Conservation (phyloP, 257 asterid species). For the Solanum tacnaense region DNA sequence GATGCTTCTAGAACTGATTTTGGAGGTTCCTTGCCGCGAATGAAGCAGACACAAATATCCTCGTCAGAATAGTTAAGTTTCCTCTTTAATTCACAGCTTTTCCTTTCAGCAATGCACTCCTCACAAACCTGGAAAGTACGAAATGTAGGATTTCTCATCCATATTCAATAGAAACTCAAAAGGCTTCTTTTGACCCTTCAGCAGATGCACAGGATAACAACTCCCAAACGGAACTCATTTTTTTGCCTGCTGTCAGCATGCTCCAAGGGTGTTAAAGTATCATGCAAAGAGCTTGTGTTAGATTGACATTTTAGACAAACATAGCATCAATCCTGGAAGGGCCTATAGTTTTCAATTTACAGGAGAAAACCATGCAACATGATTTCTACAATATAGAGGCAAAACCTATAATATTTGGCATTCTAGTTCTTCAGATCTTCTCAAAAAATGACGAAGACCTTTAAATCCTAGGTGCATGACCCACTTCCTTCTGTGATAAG, state of each 20-base stretch:
- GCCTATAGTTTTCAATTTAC: background rate
- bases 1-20: slow-evolving; percentile 87
- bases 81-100: slow-evolving; percentile 79
- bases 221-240: background rate
- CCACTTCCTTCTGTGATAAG: background rate
- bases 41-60: slow-evolving; percentile 75
- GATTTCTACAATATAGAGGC: background rate
- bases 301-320: background rate
- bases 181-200: background rate
- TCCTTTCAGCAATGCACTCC: slow-evolving; percentile 91
- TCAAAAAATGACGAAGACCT: background rate
- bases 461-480: background rate
- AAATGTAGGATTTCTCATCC: background rate
- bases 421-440: background rate
- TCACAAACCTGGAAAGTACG: slow-evolving; percentile 62
- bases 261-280: background rate
- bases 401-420: background rate
- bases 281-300: background rate
- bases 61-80: slow-evolving; percentile 76
- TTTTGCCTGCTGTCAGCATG: background rate
- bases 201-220: background rate
- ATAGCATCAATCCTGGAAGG: background rate
- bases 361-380: background rate
- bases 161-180: background rate
- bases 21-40: slow-evolving; percentile 93